phyloP scores from a whole-genome alignment of 2,329 filamentous ascomycete species.

The Trichoderma afroharzianum region DNA sequence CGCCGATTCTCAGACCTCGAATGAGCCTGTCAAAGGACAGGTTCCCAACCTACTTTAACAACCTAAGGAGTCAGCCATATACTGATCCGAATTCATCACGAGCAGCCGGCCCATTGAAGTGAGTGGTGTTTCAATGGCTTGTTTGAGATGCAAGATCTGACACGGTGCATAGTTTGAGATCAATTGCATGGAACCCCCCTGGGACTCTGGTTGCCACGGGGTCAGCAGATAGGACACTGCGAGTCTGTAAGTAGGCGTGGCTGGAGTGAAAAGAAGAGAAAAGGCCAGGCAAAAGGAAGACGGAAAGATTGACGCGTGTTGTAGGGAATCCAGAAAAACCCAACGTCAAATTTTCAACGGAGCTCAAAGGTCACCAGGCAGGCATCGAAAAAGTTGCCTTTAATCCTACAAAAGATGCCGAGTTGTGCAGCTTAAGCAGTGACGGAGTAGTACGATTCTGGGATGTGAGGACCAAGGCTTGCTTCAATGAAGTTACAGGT shows the following conservation, averaged over 20 bases:
- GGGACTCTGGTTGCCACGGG: slow-evolving; percentile 83
- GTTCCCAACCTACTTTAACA: slow-evolving; percentile 64
- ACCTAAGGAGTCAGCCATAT: slow-evolving; percentile 69
- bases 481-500: slow-evolving; percentile 65
- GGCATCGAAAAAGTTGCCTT: slow-evolving; percentile 73
- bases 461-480: slow-evolving; percentile 72
- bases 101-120: slow-evolving; percentile 55
- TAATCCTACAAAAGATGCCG: slow-evolving; percentile 71
- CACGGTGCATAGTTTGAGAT: slow-evolving; percentile 56
- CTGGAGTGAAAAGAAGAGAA: not conserved
- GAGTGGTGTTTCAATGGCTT: slow-evolving; percentile 27
- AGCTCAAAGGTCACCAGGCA: slow-evolving; percentile 64
- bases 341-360: slow-evolving; percentile 70
- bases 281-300: not conserved
- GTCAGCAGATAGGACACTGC: slow-evolving; percentile 63
- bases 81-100: slow-evolving; percentile 56
- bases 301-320: not conserved
- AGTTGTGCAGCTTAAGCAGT: slow-evolving; percentile 69
- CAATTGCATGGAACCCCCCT: slow-evolving; percentile 84
- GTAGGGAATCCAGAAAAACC: slow-evolving; percentile 72
- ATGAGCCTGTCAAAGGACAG: slow-evolving; percentile 64
- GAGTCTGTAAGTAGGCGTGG: slow-evolving; percentile 58
- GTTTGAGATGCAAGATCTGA: slow-evolving; percentile 12
- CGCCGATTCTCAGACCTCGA: slow-evolving; percentile 42
- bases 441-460: slow-evolving; percentile 76